phyloP scores from a whole-genome alignment of 768 basidiomycete genomes.

The Boletus patriciae region DNA sequence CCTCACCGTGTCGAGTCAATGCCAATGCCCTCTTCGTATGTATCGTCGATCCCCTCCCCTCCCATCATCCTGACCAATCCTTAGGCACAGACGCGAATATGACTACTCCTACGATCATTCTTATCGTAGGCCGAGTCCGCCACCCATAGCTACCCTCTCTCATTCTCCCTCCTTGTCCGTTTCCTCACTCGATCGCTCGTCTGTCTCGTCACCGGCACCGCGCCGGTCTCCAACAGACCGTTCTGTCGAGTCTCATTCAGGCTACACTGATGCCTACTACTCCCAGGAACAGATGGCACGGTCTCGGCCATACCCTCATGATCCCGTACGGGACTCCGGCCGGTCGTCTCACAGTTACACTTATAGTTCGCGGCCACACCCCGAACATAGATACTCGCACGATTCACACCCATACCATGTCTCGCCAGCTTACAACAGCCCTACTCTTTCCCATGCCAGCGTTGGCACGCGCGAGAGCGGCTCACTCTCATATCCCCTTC shows the following conservation, averaged over 20 bases:
- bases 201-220: constrained; percentile 58
- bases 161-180: constrained; percentile 63
- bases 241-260: constrained; percentile 29
- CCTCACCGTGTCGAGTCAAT: constrained; percentile 51
- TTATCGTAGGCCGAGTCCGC: constrained; percentile 45
- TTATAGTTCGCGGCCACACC: constrained; percentile 27
- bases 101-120: constrained; percentile 42
- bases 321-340: constrained; percentile 33
- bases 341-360: constrained; percentile 39
- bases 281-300: constrained; percentile 37
- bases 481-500: constrained; percentile 37
- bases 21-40: constrained; percentile 36
- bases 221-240: constrained; percentile 41
- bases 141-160: constrained; percentile 49
- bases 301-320: constrained; percentile 35
- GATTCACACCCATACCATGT: constrained; percentile 35
- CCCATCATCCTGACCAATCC: constrained; percentile 32
- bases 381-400: constrained; percentile 34
- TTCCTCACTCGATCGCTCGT: constrained; percentile 59
- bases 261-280: constrained; percentile 41
- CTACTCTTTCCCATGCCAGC: constrained; percentile 26
- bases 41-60: constrained; percentile 23
- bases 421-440: constrained; percentile 28
- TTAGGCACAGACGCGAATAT: constrained; percentile 38
- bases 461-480: constrained; percentile 24